Conservation (phyloP, 2,329 filamentous ascomycete species). For the Ambrosiella beaveri region DNA sequence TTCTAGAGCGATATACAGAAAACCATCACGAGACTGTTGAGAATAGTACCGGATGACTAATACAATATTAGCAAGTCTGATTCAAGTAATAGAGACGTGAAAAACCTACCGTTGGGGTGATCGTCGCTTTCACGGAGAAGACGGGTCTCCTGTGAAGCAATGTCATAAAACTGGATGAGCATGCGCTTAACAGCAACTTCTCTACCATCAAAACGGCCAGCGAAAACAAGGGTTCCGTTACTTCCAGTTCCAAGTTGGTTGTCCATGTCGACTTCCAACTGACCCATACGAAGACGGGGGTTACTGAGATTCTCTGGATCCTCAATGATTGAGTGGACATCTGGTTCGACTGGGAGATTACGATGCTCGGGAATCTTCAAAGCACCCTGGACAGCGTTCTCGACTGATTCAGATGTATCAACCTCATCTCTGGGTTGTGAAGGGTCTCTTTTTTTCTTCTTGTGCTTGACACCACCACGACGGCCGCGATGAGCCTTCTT, state of each 20-base stretch:
- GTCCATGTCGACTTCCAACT: constrained; percentile 46
- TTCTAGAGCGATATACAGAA: constrained; percentile 91
- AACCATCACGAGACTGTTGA: constrained; percentile 72
- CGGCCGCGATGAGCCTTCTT: constrained; percentile 53
- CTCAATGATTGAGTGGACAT: constrained; percentile 39
- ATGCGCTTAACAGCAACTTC: constrained; percentile 93
- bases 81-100: not conserved
- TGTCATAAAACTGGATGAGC: constrained; percentile 88
- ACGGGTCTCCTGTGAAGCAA: constrained; percentile 85
- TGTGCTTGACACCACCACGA: constrained; percentile 54
- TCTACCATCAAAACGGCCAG: constrained; percentile 82
- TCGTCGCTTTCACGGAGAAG: constrained; percentile 85
- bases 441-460: constrained; percentile 38
- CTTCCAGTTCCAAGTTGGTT: constrained; percentile 61
- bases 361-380: constrained; percentile 38
- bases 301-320: constrained; percentile 43
- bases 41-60: constrained; percentile 87
- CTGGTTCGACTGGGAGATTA: constrained; percentile 35
- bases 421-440: constrained; percentile 34
- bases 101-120: constrained; percentile 56
- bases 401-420: constrained; percentile 26
- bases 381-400: constrained; percentile 43
- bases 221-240: constrained; percentile 92
- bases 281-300: constrained; percentile 42
- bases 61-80: constrained; percentile 16